Evolutionary conservation across 106 monocot genomes (phyloP), one percentile per base, ranked within the genome.

Genomic region (Posidonia australis): DNA sequence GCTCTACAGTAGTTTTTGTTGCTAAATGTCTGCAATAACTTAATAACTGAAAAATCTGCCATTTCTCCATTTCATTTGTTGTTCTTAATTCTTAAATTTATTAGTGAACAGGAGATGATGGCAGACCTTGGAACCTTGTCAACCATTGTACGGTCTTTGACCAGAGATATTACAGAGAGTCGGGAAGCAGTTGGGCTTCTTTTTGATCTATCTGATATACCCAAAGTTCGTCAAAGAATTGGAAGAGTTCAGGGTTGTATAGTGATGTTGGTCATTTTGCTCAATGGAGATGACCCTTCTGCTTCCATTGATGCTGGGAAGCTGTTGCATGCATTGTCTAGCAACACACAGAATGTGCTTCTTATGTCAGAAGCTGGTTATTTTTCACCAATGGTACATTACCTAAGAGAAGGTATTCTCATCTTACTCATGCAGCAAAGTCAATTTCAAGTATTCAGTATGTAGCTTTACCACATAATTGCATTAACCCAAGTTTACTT

Each of bases 351-450:
- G 68, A 92, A 92, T 79, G 88, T 85, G 36, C 85, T 92, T 41
- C 85, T 88, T 4, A 92, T 92, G 92, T 78, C 88, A 0, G 92
- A 92, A 66, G 88, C 92, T 57, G 92, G 92, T 13, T 88, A 80
- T 57, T 88, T 85, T 43, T 13, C 46, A 0, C 88, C 88, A 19
- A 28, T 88, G 71, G 61, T 88, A 44, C 84, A 78, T 14, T 77
- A 74, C 42, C 70, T 92, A 7, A 85, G 83, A 59, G 85, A 85
- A 88, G 92, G 92, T 92, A 84, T 46, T 57, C 10, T 18, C 58
- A 12, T 56, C 23, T 24, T 24, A 20, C 25, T 12, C 24, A 13
- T 13, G n/a, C 25, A 56, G 55, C 13, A 56, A 9, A 51, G 24
- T 55, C 24, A 9, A 19, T 55, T 55, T 55, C 21, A 20, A 9